Evolutionary conservation across 2,329 filamentous ascomycete species (phyloP).

Genomic region (Aspergillus transmontanensis): DNA sequence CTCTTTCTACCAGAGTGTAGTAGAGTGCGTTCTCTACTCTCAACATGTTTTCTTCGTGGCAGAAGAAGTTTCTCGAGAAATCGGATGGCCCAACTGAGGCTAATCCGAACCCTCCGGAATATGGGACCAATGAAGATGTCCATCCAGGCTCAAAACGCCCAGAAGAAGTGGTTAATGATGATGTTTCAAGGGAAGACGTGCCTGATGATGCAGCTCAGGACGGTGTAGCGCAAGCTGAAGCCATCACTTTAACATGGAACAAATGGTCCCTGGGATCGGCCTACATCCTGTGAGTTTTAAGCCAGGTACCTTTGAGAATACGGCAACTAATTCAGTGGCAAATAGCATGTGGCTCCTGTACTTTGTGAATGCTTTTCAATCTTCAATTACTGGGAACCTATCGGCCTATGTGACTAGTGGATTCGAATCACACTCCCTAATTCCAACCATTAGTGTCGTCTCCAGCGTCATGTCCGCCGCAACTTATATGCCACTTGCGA

Average conservation of each 20-base stretch:
- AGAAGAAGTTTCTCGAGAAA: constrained; percentile 8
- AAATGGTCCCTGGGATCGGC: constrained; percentile 41
- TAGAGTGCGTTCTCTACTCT: neutral
- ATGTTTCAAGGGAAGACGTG: neutral
- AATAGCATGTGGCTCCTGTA: constrained; percentile 47
- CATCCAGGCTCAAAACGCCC: neutral
- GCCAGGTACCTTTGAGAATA: neutral
- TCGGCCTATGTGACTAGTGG: constrained; percentile 55
- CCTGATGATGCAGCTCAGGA: constrained; percentile 25
- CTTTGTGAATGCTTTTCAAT: constrained; percentile 47
- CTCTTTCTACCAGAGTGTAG: neutral
- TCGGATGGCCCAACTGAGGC: neutral
- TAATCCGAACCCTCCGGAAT: neutral
- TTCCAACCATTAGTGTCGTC: constrained; percentile 58
- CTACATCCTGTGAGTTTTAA: constrained; percentile 41
- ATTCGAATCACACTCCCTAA: constrained; percentile 57
- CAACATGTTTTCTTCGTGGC: constrained; percentile 2
- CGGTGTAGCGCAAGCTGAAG: constrained; percentile 49
- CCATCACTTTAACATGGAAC: constrained; percentile 49
- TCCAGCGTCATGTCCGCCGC: constrained; percentile 59
- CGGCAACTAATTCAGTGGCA: neutral
- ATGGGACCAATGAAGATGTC: neutral
- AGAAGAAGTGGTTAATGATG: neutral
- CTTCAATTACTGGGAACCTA: constrained; percentile 43
- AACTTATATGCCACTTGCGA: constrained; percentile 62